Base-by-base conservation (phyloP, 345 rosid genomes). In the Salix brachista region DNA sequence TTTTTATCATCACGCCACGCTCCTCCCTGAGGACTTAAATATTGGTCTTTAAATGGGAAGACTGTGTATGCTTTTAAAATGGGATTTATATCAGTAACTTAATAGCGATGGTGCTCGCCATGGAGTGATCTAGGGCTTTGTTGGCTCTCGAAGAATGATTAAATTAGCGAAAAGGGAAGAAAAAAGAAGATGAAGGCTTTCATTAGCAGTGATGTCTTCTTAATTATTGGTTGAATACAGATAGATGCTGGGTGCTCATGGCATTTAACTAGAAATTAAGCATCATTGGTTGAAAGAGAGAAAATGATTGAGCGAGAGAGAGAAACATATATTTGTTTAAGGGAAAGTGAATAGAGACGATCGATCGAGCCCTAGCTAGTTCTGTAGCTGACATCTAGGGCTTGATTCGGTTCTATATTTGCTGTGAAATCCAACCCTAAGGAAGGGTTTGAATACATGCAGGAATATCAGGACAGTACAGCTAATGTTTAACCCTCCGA, bases 131-230 rank as follows among this genome's bases (percentile, higher is more conserved):
- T 2, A 72, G 56, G 76, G 80, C 77, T 32, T 76, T 76, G 71
- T 48, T 60, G 21, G 42, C 36, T 61, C 19, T 64, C 13, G 23
- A 61, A 50, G n/a, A 36, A 52, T 44, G 60, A 36, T 48, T 60
- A 32, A 25, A 58, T 30, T 58, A 78, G 41, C 37, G 37, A 76
- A 68, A 76, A n/a, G 36, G 13, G 39, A 30, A 30, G 36, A 34
- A 34, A 34, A 34, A 70, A 62, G 11, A 71, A 34, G 3, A 36
- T 13, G 19, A 44, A 30, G 56, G 17, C 16, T 65, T 64, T 56
- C 28, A 73, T 69, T 71, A 54, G 64, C 41, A 25, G 36, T 66
- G 32, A 58, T 79, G 81, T 80, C n/a, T 19, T 67, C 11, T 75
- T 58, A 70, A 46, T 67, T 74, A 17, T 34, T 34, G 36, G 70